Evolutionary conservation across 139 green algal species (phyloP), one percentile per base, ranked within the genome.

Genomic region (Chlorella vulgaris): DNA sequence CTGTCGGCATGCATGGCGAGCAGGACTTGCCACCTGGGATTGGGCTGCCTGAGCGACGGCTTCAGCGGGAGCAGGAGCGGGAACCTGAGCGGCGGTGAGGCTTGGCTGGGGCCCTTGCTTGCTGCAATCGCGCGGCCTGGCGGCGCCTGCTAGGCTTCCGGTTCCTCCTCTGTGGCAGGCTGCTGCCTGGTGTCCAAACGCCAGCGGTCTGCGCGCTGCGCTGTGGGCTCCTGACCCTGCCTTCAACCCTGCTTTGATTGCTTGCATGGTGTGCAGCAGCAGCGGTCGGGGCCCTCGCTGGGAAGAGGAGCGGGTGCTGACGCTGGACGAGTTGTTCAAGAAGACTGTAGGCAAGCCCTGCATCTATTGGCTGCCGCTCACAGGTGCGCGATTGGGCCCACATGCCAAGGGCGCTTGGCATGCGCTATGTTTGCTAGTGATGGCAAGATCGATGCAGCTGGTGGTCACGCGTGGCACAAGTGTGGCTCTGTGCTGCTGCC

Each of bases 341-440:
- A 94, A 94, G 86, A 98, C 94, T 0, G 76, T 73, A n/a, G 65
- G 85, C 43, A 92, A 93, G 88, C 94, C 94, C 7, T 53, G 60
- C 18, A 83, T 98, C 39, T 98, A 95, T 84, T 98, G 89, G 85
- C 83, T 97, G 80, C 94, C 94, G 33, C 84, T 97, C 31, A 93
- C 89, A 26, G 62, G 61, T 70, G 76, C 1, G 76, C 2, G 42
- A 15, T n/a, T 28, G 55, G 55, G n/a, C n/a, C n/a, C n/a, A n/a
- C n/a, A n/a, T n/a, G n/a, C n/a, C n/a, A n/a, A n/a, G n/a, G n/a
- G n/a, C n/a, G n/a, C n/a, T n/a, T n/a, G n/a, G n/a, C n/a, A n/a
- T n/a, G n/a, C n/a, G n/a, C n/a, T n/a, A n/a, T n/a, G n/a, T n/a
- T n/a, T n/a, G n/a, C n/a, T n/a, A n/a, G n/a, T n/a, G n/a, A n/a